Evolutionary conservation across 2,329 filamentous ascomycete genomes (phyloP).

Genomic region (Talaromyces sp.): DNA sequence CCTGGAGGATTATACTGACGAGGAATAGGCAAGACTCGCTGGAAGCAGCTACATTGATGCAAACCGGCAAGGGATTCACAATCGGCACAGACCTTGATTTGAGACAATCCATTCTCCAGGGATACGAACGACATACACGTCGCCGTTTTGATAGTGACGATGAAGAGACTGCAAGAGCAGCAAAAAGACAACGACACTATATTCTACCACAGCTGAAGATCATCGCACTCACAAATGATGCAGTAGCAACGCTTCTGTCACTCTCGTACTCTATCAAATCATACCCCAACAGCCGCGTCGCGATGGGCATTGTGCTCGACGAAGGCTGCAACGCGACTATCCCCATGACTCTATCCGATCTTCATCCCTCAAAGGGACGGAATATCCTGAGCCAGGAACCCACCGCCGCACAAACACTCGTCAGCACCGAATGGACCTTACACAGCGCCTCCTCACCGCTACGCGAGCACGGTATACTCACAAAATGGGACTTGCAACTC

Average conservation of each 20-base stretch:
- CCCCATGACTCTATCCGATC: slow-evolving; percentile 20
- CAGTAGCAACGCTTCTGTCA: slow-evolving; percentile 19
- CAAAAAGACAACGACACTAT: slow-evolving; percentile 18
- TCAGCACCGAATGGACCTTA: slow-evolving; percentile 22
- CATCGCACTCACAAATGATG: slow-evolving; percentile 20
- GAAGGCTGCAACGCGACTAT: slow-evolving; percentile 21
- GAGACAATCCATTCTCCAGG: slow-evolving; percentile 19
- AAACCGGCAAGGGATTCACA: slow-evolving; percentile 20
- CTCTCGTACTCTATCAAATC: slow-evolving; percentile 22
- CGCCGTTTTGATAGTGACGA: background rate
- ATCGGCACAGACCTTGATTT: slow-evolving; percentile 20
- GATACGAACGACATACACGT: slow-evolving; percentile 20
- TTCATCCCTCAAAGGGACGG: slow-evolving; percentile 16
- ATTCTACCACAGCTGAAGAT: slow-evolving; percentile 19
- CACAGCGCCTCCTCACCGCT: slow-evolving; percentile 15
- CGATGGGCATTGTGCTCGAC: slow-evolving; percentile 21
- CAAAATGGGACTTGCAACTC: slow-evolving; percentile 19
- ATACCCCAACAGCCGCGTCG: slow-evolving; percentile 21
- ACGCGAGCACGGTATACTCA: slow-evolving; percentile 17
- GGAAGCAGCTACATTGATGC: slow-evolving; percentile 21
- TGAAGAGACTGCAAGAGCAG: background rate
- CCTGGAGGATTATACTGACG: background rate
- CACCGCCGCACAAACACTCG: slow-evolving; percentile 18
- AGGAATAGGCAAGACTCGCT: slow-evolving; percentile 17
- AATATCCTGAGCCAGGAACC: slow-evolving; percentile 11